Conservation (phyloP, 2,329 filamentous ascomycete genomes). For the Lecanicillium sp. region DNA sequence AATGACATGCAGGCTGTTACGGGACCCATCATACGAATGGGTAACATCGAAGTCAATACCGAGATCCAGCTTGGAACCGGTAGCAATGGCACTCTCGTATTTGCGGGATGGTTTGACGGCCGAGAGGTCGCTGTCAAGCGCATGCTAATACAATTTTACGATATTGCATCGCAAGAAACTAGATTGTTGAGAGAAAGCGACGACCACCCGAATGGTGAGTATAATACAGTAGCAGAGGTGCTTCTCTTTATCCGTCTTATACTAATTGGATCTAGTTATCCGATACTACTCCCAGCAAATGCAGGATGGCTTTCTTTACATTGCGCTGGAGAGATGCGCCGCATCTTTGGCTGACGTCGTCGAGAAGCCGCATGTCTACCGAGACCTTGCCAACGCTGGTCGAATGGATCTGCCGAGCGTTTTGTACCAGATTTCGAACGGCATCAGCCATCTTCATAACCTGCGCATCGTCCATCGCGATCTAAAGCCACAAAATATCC, state of each 20-base stretch:
- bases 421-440: conserved; percentile 81
- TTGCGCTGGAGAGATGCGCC: conserved; percentile 87
- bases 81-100: conserved; percentile 95
- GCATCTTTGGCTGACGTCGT: conserved; percentile 89
- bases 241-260: neutral
- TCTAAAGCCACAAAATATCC: conserved; percentile 94
- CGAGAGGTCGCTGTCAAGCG: conserved; percentile 92
- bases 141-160: conserved; percentile 93
- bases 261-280: conserved; percentile 54
- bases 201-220: conserved; percentile 74
- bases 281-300: conserved; percentile 91
- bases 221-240: neutral
- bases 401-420: conserved; percentile 70
- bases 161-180: conserved; percentile 91
- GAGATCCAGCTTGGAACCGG: conserved; percentile 63
- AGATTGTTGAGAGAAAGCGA: conserved; percentile 86
- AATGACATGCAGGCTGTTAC: conserved; percentile 52
- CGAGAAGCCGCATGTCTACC: conserved; percentile 61
- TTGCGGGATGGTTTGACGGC: conserved; percentile 88
- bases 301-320: conserved; percentile 86
- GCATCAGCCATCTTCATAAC: conserved; percentile 80
- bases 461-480: conserved; percentile 95
- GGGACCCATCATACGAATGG: conserved; percentile 51
- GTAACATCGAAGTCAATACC: conserved; percentile 55
- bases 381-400: conserved; percentile 61